These are phyloP conservation scores for Hypomyces rosellus DNA, from an alignment of 2,329 filamentous ascomycete species.

Conservation along the genomic window DNA sequence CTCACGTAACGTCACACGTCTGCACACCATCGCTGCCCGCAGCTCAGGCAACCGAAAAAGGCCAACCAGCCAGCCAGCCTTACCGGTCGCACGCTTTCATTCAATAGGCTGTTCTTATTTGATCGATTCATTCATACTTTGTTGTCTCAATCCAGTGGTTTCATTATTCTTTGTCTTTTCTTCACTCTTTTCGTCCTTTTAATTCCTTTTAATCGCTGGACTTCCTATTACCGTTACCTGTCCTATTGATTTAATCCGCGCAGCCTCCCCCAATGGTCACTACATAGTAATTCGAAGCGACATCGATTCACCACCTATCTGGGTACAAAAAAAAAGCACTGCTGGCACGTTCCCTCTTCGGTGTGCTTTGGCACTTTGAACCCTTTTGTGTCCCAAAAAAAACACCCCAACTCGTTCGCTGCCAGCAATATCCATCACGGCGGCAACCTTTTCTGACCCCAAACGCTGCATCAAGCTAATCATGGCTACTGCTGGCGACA, in stretches of 20 bases:
- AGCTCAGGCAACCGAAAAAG: constrained; percentile 5
- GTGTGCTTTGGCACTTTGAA: no score
- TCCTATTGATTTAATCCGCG: no score
- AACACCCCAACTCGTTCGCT: not conserved
- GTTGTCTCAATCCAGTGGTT: not conserved
- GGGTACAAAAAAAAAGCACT: no score
- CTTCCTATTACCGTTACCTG: no score
- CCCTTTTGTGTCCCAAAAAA: no score
- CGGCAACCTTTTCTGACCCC: constrained; percentile 1
- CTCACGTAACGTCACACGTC: constrained; percentile 18
- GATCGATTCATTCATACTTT: not conserved
- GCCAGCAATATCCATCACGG: not conserved
- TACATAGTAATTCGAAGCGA: no score
- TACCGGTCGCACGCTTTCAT: not conserved
- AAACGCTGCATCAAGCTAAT: constrained; percentile 7
- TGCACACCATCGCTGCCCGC: constrained; percentile 8
- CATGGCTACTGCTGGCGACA: constrained; percentile 26
- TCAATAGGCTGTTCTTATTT: not conserved
- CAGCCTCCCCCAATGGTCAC: no score
- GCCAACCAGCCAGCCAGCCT: constrained; percentile 1
- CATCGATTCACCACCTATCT: no score
- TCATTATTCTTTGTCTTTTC: not conserved
- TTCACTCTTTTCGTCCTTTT: not conserved
- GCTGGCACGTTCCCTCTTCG: no score
- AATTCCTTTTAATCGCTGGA: not conserved